Evolutionary conservation across 148 eudicot genomes (phyloP).

Genomic region (Chenopodium formosanum): DNA sequence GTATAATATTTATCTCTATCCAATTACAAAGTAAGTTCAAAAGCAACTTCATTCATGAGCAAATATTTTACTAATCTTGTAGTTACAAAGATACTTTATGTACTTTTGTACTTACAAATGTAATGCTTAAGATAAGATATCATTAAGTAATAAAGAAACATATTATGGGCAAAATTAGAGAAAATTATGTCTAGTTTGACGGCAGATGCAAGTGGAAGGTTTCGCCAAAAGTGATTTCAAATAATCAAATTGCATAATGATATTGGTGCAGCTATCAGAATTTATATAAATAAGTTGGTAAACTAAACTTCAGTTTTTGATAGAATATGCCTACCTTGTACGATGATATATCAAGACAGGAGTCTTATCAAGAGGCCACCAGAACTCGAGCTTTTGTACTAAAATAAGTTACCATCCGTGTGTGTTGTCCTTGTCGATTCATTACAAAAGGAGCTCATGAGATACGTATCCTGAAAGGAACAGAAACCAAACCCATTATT

Average conservation of each 20-base stretch:
- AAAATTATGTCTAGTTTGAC: conserved; percentile 10
- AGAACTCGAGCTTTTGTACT: conserved; percentile 9
- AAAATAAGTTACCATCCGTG: conserved; percentile 18
- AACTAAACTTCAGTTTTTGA: conserved; percentile 15
- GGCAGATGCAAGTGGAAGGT: conserved; percentile 1
- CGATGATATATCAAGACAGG: conserved; percentile 12
- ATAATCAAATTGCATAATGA: conserved; percentile 14
- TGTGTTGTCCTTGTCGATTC: conserved; percentile 23
- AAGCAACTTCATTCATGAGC: background rate
- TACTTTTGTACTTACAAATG: conserved; percentile 5
- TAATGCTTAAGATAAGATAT: background rate
- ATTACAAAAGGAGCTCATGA: conserved; percentile 9
- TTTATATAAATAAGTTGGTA: conserved; percentile 1
- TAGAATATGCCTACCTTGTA: conserved; percentile 17
- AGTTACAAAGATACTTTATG: background rate
- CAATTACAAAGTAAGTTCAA: background rate
- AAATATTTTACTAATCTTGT: background rate
- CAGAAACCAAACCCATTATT: conserved; percentile 31
- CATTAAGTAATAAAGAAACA: background rate
- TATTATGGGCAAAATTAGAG: background rate
- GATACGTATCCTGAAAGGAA: conserved; percentile 24
- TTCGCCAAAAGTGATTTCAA: conserved; percentile 6
- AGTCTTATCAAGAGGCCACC: conserved; percentile 20
- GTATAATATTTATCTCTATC: background rate
- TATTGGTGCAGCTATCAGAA: conserved; percentile 8